Base-by-base conservation (phyloP, 106 monocot genomes). In the Xerophyta viscosa region DNA sequence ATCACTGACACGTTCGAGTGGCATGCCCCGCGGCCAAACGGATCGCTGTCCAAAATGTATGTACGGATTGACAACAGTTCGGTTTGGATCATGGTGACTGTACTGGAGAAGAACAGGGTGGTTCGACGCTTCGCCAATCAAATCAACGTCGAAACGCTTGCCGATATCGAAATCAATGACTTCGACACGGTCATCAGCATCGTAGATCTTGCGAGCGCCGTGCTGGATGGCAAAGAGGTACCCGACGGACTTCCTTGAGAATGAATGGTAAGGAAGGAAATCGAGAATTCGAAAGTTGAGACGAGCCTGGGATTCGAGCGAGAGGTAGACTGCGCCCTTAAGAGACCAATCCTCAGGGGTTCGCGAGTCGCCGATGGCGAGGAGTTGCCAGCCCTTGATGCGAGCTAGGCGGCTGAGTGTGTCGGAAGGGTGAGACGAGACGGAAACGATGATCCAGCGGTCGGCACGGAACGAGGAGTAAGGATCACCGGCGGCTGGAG, bases 21-120 rank as follows among this genome's bases (percentile, higher is more conserved):
- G 96, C 10, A 98, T 71, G 14, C 96, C 96, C 8, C 86, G 63
- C 8, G 96, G 89, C 96, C 89, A 98, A 6, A 98, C 79, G 0
- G 96, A 89, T n/a, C 79, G 68, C 82, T 98, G 96, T 27, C 89
- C 96, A 29, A 89, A 98, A 56, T 98, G 96, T 20, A 98, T 57
- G 28, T 89, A 98, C 7, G 96, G 96, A 46, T 98, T 98, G 30
- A 86, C 66, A 19, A 90, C 89, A 10, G 82, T 86, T 25, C 85
- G 46, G 41, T 86, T 89, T 31, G 89, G 85, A 19, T 98, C 61
- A 1, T 73, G 69, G 41, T 89, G 89, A 59, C 89, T 98, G 71
- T 89, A 98, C 67, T 98, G 89, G 41, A 86, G 78, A 19, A 98
- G 63, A 29, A 84, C 52, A 2, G 77, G 65, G 11, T 75, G 74